A percentile compares a stretch with the other conserved stretches of the same genome.
Evolutionary conservation across 2,329 filamentous ascomycete species (phyloP).

Genomic region (Alternaria novae-zelandiae): DNA sequence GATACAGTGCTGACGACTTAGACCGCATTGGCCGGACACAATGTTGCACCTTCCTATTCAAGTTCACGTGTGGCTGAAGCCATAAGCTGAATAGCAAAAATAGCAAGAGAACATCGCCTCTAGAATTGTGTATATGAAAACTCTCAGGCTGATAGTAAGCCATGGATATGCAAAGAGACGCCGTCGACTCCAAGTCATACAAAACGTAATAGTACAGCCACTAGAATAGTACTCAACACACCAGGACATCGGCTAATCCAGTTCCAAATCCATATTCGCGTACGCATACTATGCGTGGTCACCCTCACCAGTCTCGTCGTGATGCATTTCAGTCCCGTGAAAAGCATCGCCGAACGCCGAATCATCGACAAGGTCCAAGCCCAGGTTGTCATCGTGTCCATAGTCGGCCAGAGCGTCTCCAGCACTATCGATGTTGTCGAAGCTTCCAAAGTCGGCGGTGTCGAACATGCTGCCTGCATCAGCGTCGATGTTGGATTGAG

Average conservation of each 20-base stretch:
- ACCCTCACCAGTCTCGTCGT: slow-evolving; percentile 38
- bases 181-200: slow-evolving; percentile 2
- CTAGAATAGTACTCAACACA: background rate
- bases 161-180: background rate
- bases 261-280: background rate
- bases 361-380: slow-evolving; percentile 47
- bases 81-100: background rate
- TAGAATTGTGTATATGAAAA: background rate
- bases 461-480: slow-evolving; percentile 48
- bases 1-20: background rate
- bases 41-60: background rate
- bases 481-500: slow-evolving; percentile 33
- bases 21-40: background rate
- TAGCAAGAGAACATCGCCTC: background rate
- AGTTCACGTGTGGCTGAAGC: background rate
- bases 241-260: background rate
- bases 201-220: slow-evolving; percentile 9
- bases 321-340: slow-evolving; percentile 46
- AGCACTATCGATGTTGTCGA: slow-evolving; percentile 49
- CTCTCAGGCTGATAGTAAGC: background rate
- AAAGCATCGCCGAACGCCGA: slow-evolving; percentile 51
- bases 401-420: slow-evolving; percentile 50
- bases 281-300: slow-evolving; percentile 28
- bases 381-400: slow-evolving; percentile 46
- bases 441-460: slow-evolving; percentile 44